These are phyloP conservation scores for Cladophialophora yegresii DNA, from an alignment of 2,329 filamentous ascomycete species.

Conservation along the genomic window DNA sequence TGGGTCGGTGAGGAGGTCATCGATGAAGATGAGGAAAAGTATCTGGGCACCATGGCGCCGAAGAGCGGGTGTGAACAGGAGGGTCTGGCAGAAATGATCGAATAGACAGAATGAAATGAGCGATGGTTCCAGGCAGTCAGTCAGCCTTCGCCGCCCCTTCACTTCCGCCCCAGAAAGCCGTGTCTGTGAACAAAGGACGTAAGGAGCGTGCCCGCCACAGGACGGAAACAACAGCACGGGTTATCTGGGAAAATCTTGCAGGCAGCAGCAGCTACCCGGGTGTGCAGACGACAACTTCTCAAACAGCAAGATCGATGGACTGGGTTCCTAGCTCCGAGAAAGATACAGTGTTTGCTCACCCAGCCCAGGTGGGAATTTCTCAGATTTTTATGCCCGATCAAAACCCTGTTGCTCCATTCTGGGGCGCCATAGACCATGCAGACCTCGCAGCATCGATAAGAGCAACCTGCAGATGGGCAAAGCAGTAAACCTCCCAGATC, in stretches of 20 bases:
- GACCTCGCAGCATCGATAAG: conserved; percentile 4
- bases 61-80: background rate
- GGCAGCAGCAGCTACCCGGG: conserved; percentile 30
- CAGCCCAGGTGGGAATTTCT: conserved; percentile 25
- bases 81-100: conserved; percentile 23
- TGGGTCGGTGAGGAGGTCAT: conserved; percentile 18
- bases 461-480: conserved; percentile 9
- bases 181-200: conserved; percentile 27
- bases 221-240: conserved; percentile 1
- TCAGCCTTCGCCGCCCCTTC: conserved; percentile 3
- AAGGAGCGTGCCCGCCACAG: conserved; percentile 17
- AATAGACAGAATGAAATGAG: conserved; percentile 8
- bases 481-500: background rate
- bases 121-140: conserved; percentile 4
- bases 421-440: background rate
- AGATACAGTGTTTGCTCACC: conserved; percentile 25
- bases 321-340: conserved; percentile 12
- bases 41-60: conserved; percentile 26
- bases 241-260: conserved; percentile 12
- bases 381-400: conserved; percentile 21
- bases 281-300: background rate
- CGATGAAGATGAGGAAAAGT: conserved; percentile 22
- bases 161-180: conserved; percentile 2
- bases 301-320: conserved; percentile 10
- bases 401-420: background rate